Evolutionary conservation across 345 rosid genomes (phyloP).

Genomic region (Capsella bursapastoris): DNA sequence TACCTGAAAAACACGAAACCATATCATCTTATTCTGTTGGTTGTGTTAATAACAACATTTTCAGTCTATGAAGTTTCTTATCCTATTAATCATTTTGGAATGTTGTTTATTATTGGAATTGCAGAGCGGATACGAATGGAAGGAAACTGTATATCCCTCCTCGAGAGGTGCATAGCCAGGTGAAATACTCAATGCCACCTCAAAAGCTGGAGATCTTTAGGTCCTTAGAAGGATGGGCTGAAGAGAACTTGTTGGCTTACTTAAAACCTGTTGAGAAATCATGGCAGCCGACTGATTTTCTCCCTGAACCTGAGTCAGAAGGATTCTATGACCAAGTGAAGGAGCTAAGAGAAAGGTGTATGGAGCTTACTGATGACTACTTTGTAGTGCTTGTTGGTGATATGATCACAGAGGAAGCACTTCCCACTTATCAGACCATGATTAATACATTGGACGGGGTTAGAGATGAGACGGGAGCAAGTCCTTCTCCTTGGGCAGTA

Average conservation of each 20-base stretch:
- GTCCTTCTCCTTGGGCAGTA: conserved; percentile 56
- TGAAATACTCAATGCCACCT: conserved; percentile 57
- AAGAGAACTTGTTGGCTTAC: conserved; percentile 52
- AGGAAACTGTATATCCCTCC: conserved; percentile 46
- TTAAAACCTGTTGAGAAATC: conserved; percentile 66
- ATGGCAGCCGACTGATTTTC: conserved; percentile 71
- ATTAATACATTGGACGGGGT: conserved; percentile 68
- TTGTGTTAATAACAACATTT: not conserved
- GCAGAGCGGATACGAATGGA: conserved; percentile 56
- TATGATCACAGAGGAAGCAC: conserved; percentile 83
- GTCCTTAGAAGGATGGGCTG: conserved; percentile 54
- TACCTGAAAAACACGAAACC: conserved; percentile 13
- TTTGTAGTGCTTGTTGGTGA: conserved; percentile 49
- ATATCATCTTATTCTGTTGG: conserved; percentile 23
- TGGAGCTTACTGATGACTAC: conserved; percentile 46
- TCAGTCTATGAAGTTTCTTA: not conserved
- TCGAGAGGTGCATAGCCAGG: conserved; percentile 41
- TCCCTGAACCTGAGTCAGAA: conserved; percentile 61
- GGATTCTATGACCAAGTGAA: conserved; percentile 63
- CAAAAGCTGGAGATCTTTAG: conserved; percentile 66
- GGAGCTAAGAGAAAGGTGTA: conserved; percentile 60
- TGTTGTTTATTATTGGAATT: conserved; percentile 12
- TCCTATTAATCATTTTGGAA: not conserved
- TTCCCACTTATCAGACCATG: conserved; percentile 83
- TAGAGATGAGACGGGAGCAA: conserved; percentile 47